Evolutionary conservation across 306 rosid species (phyloP), one percentile per base, ranked within the genome.

Genomic region (Benincasa hispida): DNA sequence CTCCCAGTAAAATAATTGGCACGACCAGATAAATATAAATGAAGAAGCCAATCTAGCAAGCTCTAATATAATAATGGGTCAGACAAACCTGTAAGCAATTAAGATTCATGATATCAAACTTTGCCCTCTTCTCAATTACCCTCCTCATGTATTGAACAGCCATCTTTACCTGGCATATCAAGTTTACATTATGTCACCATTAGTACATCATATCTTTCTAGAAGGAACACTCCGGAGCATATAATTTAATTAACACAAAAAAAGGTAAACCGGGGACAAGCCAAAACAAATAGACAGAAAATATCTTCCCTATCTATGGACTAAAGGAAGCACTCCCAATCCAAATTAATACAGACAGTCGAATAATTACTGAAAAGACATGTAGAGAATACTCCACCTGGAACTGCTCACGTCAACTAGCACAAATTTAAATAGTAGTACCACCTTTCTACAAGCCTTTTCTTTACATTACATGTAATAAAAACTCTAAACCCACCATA

Each of bases 61-160:
- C 62, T 48, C 67, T 66, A 77, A 6, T 17, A 39, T 72, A 32
- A 65, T 9, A 65, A 48, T 54, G 60, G 56, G 24, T 47, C 41
- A 78, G 68, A 75, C 89, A 77, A 82, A 94, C 99, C 97, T 58
- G 90, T 84, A 91, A 82, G 90, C 93, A 90, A 83, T 94, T 92
- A 45, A 91, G 91, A 86, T 88, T 85, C 98, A 90, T 91, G 53
- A 91, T 91, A 83, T 94, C 97, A 79, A 94, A 94, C 84, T 91
- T 91, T 45, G 97, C 98, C 89, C 83, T 91, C 97, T 86, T 94
- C 84, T 85, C 95, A 80, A 94, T 94, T 48, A 91, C 84, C 79
- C 95, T 87, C n/a, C 97, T 88, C 97, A 94, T 94, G 84, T 94
- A 94, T 54, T 92, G 99, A 67, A 94, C 89, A 6, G 96, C 96